Evolutionary conservation across 345 rosid genomes (phyloP).

Genomic region (Arabis hirsuta): DNA sequence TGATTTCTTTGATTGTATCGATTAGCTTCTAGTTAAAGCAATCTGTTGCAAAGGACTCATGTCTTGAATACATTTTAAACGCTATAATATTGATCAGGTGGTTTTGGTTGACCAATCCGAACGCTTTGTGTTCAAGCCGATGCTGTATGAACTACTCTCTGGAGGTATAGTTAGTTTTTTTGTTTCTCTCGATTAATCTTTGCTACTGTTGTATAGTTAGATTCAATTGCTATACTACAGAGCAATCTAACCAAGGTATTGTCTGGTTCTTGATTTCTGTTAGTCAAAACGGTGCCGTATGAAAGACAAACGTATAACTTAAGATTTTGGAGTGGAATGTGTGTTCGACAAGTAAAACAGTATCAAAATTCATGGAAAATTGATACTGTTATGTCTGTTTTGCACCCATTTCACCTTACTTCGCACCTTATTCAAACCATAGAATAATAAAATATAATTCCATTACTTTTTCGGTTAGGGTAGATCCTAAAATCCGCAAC

Average conservation of each 20-base stretch:
- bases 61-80: constrained; percentile 1
- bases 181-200: constrained; percentile 18
- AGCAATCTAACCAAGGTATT: constrained; percentile 66
- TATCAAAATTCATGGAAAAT: no score
- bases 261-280: constrained; percentile 49
- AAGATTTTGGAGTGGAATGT: no score
- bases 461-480: no score
- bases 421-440: no score
- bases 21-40: background rate
- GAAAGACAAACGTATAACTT: constrained; percentile 5
- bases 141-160: constrained; percentile 92
- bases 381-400: no score
- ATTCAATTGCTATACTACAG: constrained; percentile 75
- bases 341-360: no score
- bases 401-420: no score
- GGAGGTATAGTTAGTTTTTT: constrained; percentile 57
- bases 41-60: background rate
- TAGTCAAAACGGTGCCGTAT: background rate
- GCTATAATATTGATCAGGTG: constrained; percentile 51
- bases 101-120: constrained; percentile 93
- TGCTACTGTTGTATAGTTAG: constrained; percentile 35
- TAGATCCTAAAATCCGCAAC: no score
- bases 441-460: no score
- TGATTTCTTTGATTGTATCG: background rate
- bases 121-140: constrained; percentile 93